Evolutionary conservation across 805 yeast species (phyloP).

Genomic region (Torulaspora franciscae): DNA sequence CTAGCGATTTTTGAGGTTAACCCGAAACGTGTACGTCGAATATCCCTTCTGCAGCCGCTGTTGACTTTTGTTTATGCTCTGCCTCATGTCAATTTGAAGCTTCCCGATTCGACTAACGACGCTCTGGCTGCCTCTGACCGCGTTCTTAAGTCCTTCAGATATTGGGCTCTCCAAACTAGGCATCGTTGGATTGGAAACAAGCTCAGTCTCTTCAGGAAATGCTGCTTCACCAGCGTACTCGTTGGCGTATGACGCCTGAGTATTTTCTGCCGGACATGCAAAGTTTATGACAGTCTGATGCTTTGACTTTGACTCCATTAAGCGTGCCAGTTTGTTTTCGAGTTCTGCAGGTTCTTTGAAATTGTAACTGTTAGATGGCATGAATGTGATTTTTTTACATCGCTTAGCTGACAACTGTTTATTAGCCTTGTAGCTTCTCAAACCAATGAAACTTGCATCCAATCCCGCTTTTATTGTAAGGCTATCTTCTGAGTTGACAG

Average conservation of each 20-base stretch:
- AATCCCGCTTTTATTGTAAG: slow-evolving; percentile 12
- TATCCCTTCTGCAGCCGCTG: slow-evolving; percentile 14
- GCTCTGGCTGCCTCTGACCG: background rate
- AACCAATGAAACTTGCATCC: background rate
- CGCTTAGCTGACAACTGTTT: background rate
- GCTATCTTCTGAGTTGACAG: background rate
- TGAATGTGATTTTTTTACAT: slow-evolving; percentile 9
- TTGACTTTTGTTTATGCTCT: slow-evolving; percentile 10
- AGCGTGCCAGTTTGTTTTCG: background rate
- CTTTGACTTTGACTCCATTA: background rate
- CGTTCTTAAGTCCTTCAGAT: background rate
- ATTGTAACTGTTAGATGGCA: slow-evolving; percentile 5
- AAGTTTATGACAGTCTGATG: background rate
- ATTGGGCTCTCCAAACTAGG: background rate
- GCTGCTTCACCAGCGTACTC: too few relatives aligned
- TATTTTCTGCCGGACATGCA: background rate
- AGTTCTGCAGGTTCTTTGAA: background rate
- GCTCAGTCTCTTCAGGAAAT: background rate
- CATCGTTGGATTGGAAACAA: background rate
- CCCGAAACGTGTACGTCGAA: slow-evolving; percentile 25
- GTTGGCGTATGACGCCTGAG: too few relatives aligned
- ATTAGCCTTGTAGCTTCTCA: slow-evolving; percentile 1
- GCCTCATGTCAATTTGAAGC: slow-evolving; percentile 14
- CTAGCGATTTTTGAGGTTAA: slow-evolving; percentile 15
- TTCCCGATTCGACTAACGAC: slow-evolving; percentile 3